A percentile compares a stretch with the other conserved stretches of the same genome.
These are phyloP conservation scores for Phyllosticta citrichinensis DNA, from an alignment of 2,329 filamentous ascomycete genomes.

Conservation along the genomic window DNA sequence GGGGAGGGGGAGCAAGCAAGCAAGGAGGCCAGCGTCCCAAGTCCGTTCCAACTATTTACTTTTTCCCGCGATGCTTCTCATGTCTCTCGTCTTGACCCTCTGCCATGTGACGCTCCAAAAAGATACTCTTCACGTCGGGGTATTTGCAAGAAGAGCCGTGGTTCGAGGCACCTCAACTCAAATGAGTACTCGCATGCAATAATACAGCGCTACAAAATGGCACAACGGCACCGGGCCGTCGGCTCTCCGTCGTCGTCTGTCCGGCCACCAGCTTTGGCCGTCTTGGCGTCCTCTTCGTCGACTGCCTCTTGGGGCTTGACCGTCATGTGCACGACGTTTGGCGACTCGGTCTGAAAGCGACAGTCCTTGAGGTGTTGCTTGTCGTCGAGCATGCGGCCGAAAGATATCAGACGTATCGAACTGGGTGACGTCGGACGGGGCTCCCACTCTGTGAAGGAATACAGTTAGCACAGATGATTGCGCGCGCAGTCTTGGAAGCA, in stretches of 20 bases:
- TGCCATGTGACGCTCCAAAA: background rate
- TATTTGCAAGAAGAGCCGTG: background rate
- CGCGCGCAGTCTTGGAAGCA: background rate
- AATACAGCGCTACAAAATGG: slow-evolving; percentile 45
- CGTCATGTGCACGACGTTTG: slow-evolving; percentile 92
- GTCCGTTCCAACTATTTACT: background rate
- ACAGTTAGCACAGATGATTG: background rate
- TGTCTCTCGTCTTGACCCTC: background rate
- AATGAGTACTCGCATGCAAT: background rate
- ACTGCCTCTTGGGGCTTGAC: slow-evolving; percentile 75
- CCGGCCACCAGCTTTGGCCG: slow-evolving; percentile 44
- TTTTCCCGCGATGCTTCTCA: background rate
- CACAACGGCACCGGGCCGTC: slow-evolving; percentile 53
- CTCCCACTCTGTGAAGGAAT: slow-evolving; percentile 59
- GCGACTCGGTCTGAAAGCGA: slow-evolving; percentile 60
- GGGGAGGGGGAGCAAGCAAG: background rate
- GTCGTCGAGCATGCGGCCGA: slow-evolving; percentile 83
- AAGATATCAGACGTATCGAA: slow-evolving; percentile 82
- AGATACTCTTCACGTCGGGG: background rate
- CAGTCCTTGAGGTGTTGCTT: slow-evolving; percentile 76
- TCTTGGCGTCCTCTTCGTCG: slow-evolving; percentile 67
- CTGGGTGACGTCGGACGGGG: slow-evolving; percentile 74
- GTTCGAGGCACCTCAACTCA: background rate
- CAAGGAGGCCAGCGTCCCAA: background rate
- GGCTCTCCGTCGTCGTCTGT: slow-evolving; percentile 46